A percentile compares a stretch with the other conserved stretches of the same genome.
Evolutionary conservation across 352 stramenopile genomes (phyloP).

Genomic region (Pythium grandisporangium): DNA sequence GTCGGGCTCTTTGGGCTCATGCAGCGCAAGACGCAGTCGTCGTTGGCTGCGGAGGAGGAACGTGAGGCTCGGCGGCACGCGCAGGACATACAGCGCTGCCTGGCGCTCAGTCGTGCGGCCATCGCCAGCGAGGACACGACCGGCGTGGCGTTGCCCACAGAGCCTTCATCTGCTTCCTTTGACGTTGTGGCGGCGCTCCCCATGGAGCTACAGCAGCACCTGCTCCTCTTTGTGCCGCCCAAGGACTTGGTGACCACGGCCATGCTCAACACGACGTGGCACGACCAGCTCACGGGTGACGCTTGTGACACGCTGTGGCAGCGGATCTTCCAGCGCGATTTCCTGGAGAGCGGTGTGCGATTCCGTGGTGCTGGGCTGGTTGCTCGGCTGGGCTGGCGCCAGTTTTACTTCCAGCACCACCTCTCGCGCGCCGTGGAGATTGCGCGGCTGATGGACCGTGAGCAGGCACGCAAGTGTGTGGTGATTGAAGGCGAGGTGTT

Average conservation of each 20-base stretch:
- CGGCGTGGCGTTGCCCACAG: background rate
- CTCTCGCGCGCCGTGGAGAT: constrained; percentile 57
- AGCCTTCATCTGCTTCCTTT: too few species aligned
- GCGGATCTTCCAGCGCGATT: constrained; percentile 42
- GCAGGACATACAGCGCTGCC: background rate
- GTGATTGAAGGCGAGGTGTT: constrained; percentile 57
- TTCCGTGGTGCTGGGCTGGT: constrained; percentile 45
- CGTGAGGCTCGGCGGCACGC: background rate
- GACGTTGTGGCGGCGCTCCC: constrained; percentile 18
- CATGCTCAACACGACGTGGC: constrained; percentile 32
- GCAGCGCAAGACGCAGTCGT: constrained; percentile 34
- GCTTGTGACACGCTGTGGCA: constrained; percentile 32
- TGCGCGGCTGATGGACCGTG: constrained; percentile 29
- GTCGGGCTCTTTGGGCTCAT: constrained; percentile 53
- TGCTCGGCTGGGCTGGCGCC: constrained; percentile 40
- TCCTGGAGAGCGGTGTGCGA: constrained; percentile 31
- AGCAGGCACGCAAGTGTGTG: constrained; percentile 38
- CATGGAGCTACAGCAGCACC: constrained; percentile 31
- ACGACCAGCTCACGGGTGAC: constrained; percentile 19
- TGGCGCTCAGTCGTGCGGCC: background rate
- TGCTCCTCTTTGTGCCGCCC: constrained; percentile 40
- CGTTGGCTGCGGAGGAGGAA: constrained; percentile 11
- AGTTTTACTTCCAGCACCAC: constrained; percentile 70
- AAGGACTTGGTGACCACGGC: constrained; percentile 33
- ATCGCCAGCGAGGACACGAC: background rate